Evolutionary conservation across 345 rosid species (phyloP).

Genomic region (Atalantia buxifolia): DNA sequence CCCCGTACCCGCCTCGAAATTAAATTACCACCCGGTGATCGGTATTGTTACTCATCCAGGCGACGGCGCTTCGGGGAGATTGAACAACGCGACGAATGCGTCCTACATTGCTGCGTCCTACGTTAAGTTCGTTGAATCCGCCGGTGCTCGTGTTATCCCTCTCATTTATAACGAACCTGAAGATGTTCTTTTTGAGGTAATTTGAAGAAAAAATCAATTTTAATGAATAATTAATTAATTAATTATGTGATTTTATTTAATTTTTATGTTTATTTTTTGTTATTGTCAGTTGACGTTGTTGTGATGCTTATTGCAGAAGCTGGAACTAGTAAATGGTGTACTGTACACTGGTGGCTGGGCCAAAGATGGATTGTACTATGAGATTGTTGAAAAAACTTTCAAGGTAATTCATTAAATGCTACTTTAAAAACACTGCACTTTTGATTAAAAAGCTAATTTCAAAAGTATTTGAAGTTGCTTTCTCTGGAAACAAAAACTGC

Average conservation of each 20-base stretch:
- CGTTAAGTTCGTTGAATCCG: no score
- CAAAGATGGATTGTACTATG: slow-evolving; percentile 59
- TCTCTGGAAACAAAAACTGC: neutral
- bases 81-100: no score
- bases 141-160: no score
- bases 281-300: neutral
- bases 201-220: no score
- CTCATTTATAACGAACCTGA: slow-evolving; percentile 70
- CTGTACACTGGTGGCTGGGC: slow-evolving; percentile 94
- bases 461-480: neutral
- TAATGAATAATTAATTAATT: no score
- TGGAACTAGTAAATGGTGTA: slow-evolving; percentile 73
- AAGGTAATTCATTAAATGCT: slow-evolving; percentile 29
- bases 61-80: no score
- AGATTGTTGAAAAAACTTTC: slow-evolving; percentile 43
- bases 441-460: neutral
- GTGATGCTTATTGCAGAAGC: slow-evolving; percentile 52
- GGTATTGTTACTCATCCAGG: no score
- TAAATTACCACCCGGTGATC: no score
- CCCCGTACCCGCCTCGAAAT: no score
- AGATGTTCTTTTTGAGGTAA: slow-evolving; percentile 62
- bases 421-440: neutral
- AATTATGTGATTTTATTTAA: no score
- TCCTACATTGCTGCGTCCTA: no score
- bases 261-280: no score